A percentile compares a stretch with the other conserved stretches of the same genome.
Evolutionary conservation across 2,329 filamentous ascomycete genomes (phyloP).

Genomic region (Fusarium tupiense): DNA sequence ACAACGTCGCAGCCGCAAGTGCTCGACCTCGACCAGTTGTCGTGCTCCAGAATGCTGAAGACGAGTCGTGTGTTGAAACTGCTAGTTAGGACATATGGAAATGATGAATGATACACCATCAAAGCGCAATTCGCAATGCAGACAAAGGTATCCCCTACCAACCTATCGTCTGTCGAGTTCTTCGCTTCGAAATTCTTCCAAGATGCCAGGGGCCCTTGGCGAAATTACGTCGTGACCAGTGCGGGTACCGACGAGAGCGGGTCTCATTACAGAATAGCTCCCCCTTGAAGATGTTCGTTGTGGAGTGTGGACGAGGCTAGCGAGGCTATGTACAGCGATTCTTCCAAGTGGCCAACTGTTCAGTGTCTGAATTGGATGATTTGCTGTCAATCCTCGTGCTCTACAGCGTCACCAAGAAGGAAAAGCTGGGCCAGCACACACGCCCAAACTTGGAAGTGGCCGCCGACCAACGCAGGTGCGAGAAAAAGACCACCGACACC

Average conservation of each 20-base stretch:
- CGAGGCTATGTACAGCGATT: background rate
- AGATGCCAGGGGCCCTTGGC: constrained; percentile 32
- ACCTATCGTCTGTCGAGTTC: constrained; percentile 9
- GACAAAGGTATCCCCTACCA: constrained; percentile 5
- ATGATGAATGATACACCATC: background rate
- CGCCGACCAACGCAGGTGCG: constrained; percentile 12
- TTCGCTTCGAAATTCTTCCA: constrained; percentile 23
- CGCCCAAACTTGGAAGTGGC: constrained; percentile 23
- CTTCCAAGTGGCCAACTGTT: constrained; percentile 24
- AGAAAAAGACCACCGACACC: constrained; percentile 4
- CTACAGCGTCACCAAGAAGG: constrained; percentile 1
- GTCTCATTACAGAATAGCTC: constrained; percentile 40
- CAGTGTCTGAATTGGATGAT: constrained; percentile 8
- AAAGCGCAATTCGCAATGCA: background rate
- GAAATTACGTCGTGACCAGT: constrained; percentile 44
- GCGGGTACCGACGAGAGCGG: constrained; percentile 38
- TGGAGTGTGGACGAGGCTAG: constrained; percentile 3
- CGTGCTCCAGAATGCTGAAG: constrained; percentile 12
- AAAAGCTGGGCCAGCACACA: constrained; percentile 17
- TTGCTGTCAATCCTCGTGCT: constrained; percentile 4
- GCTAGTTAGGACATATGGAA: background rate
- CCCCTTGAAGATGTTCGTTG: constrained; percentile 2
- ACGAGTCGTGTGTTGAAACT: constrained; percentile 10
- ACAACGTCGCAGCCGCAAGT: constrained; percentile 32
- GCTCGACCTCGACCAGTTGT: background rate